These are phyloP conservation scores for Leccinellum albellum DNA, from an alignment of 768 basidiomycete genomes.

Conservation along the genomic window DNA sequence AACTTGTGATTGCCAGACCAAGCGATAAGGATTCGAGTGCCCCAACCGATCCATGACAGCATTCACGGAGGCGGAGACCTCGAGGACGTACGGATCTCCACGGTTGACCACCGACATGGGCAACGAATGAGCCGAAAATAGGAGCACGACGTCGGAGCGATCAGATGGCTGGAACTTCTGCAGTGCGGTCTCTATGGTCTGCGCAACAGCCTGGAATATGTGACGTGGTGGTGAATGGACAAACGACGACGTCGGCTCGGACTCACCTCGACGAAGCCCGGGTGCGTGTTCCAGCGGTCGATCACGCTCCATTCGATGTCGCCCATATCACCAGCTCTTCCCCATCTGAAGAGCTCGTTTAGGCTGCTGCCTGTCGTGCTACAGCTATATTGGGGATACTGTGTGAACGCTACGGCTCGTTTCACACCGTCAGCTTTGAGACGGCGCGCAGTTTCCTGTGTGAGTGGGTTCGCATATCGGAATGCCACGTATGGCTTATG, in stretches of 20 bases:
- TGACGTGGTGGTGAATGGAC: not conserved
- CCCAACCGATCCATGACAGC: conserved; percentile 88
- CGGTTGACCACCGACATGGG: conserved; percentile 99
- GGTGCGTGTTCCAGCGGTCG: conserved; percentile 95
- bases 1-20: conserved; percentile 98
- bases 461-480: conserved; percentile 88
- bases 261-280: conserved; percentile 88
- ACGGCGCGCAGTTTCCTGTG: conserved; percentile 73
- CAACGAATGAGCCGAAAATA: conserved; percentile 97
- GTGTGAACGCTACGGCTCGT: conserved; percentile 92
- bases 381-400: conserved; percentile 98
- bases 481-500: conserved; percentile 97
- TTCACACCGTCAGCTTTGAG: conserved; percentile 90
- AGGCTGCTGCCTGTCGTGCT: conserved; percentile 97
- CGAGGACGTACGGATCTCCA: conserved; percentile 94
- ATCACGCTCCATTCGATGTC: conserved; percentile 94
- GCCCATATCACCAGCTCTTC: conserved; percentile 57
- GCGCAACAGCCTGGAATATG: conserved; percentile 72
- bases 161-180: conserved; percentile 68
- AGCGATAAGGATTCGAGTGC: conserved; percentile 80
- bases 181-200: conserved; percentile 81
- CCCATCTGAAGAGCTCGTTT: conserved; percentile 81
- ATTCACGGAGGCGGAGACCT: conserved; percentile 91
- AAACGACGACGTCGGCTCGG: not conserved
- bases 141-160: conserved; percentile 72